A percentile compares a stretch with the other conserved stretches of the same genome.
Evolutionary conservation across 768 basidiomycete species (phyloP).

Genomic region (Rhizopogon rudus): DNA sequence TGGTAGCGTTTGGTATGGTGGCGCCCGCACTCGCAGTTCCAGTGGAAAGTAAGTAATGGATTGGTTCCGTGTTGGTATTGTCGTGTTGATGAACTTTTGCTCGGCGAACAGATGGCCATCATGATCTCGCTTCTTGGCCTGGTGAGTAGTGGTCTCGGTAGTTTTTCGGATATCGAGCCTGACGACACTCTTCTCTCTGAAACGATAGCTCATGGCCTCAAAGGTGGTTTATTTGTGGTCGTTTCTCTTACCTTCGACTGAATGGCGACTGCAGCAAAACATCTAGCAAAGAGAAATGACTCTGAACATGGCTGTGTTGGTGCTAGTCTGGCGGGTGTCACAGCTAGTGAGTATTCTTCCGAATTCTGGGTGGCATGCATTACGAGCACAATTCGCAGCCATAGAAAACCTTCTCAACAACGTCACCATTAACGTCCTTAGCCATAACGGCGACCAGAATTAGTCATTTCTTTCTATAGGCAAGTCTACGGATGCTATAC

Average conservation of each 20-base stretch:
- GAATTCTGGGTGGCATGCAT: not conserved
- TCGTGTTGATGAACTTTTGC: not conserved
- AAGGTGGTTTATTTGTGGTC: not conserved
- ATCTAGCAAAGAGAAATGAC: not conserved
- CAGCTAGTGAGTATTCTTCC: not conserved
- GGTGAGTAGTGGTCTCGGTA: not conserved
- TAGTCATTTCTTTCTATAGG: not conserved
- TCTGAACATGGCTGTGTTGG: not conserved
- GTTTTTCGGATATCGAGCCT: not conserved
- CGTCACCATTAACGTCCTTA: not conserved
- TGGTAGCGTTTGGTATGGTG: not conserved
- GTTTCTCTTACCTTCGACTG: not conserved
- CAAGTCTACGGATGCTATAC: not conserved
- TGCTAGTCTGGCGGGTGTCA: not conserved
- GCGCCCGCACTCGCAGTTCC: not conserved
- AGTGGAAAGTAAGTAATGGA: not conserved
- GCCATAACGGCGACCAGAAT: not conserved
- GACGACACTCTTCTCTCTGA: not conserved
- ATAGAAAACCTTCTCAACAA: not conserved
- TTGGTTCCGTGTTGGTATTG: not conserved
- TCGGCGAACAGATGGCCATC: not conserved
- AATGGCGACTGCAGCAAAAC: not conserved
- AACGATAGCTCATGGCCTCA: not conserved
- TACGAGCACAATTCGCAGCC: not conserved
- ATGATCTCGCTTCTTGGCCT: not conserved